Evolutionary conservation across 345 rosid genomes (phyloP).

Genomic region (Eucalyptus polybractea): DNA sequence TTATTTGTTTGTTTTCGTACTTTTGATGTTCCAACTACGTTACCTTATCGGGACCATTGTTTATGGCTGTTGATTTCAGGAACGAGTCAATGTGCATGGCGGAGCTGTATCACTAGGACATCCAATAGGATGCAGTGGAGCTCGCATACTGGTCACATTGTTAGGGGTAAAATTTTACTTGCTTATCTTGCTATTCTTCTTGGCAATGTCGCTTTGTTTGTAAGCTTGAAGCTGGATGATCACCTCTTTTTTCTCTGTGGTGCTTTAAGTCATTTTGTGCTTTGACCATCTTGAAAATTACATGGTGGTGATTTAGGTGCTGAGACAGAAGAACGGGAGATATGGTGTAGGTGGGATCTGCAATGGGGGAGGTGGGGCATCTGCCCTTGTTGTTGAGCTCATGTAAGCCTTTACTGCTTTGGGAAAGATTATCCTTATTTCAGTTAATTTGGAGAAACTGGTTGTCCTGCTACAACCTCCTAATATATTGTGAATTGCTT

Average conservation of each 20-base stretch:
- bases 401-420: constrained; percentile 36
- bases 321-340: constrained; percentile 69
- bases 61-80: constrained; percentile 23
- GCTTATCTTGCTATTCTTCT: not conserved
- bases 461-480: not conserved
- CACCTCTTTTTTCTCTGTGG: not conserved
- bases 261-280: not conserved
- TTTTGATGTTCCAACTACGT: not conserved
- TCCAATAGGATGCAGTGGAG: constrained; percentile 97
- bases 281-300: not conserved
- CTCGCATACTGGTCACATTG: constrained; percentile 81
- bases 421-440: not conserved
- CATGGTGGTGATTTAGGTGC: constrained; percentile 26
- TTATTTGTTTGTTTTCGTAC: not conserved
- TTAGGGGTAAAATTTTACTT: constrained; percentile 54
- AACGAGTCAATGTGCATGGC: constrained; percentile 65
- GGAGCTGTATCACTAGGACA: constrained; percentile 96
- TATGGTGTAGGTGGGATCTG: constrained; percentile 78
- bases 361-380: constrained; percentile 99
- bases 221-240: not conserved
- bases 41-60: not conserved
- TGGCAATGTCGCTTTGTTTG: not conserved
- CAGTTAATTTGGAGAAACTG: not conserved
- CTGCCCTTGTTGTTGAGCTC: constrained; percentile 77
- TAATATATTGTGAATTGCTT: not conserved